Percentiles rank a stretch among this genome's conserved stretches.
These are phyloP conservation scores for Akanthomyces muscarius DNA, from an alignment of 2,329 filamentous ascomycete species.

Conservation along the genomic window DNA sequence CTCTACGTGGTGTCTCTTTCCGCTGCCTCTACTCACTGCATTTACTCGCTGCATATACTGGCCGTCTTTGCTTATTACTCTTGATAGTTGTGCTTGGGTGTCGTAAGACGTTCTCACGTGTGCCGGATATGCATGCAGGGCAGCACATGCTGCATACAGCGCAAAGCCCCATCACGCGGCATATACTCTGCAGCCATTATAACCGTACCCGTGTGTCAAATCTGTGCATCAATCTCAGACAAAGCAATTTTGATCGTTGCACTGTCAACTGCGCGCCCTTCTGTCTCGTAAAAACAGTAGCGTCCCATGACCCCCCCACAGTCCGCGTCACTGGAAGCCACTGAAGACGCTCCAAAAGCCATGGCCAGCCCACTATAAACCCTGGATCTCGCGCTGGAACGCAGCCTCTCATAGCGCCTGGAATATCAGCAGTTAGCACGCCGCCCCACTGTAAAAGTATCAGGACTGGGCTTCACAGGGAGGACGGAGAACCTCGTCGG, in stretches of 20 bases:
- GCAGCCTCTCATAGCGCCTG: constrained; percentile 7
- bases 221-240: constrained; percentile 11
- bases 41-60: too few relatives aligned
- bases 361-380: not conserved
- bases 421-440: constrained; percentile 10
- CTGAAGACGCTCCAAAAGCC: not conserved
- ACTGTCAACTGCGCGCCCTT: not conserved
- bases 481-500: not conserved
- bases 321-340: not conserved
- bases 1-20: not conserved
- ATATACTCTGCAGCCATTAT: not conserved
- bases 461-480: not conserved
- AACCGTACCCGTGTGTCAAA: not conserved
- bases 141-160: not conserved
- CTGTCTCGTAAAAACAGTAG: not conserved
- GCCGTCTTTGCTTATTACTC: not conserved
- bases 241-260: not conserved
- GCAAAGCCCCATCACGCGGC: constrained; percentile 1
- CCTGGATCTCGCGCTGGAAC: not conserved
- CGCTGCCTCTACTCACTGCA: too few relatives aligned
- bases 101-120: constrained; percentile 10
- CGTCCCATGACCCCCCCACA: not conserved
- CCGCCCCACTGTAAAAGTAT: constrained; percentile 13
- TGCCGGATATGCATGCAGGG: not conserved
- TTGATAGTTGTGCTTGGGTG: not conserved